These are phyloP conservation scores for Ocimum tenuiflorum DNA, from an alignment of 257 asterid genomes.

Conservation along the genomic window DNA sequence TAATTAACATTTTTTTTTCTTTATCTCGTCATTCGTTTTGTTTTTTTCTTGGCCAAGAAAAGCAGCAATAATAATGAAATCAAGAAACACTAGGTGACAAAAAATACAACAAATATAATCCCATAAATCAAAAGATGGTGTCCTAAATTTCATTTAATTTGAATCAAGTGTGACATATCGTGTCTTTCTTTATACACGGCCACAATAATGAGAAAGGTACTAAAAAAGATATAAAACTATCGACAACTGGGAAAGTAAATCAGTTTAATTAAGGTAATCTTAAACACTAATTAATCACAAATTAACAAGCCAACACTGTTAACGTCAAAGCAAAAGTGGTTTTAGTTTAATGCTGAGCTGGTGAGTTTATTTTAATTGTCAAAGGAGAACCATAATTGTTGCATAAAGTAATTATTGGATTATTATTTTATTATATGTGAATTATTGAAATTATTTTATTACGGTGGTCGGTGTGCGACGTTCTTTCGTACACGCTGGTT, in stretches of 20 bases:
- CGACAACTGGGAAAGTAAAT: slow-evolving; percentile 1
- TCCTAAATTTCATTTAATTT: slow-evolving; percentile 6
- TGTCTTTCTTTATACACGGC: not conserved
- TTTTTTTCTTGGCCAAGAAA: not conserved
- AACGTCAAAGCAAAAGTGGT: not conserved
- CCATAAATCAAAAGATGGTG: slow-evolving; percentile 4
- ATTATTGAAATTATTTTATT: not conserved
- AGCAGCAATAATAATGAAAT: not conserved
- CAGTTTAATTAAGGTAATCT: slow-evolving; percentile 1
- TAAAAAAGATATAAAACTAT: not conserved
- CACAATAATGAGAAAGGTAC: slow-evolving; percentile 4
- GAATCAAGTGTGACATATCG: slow-evolving; percentile 15
- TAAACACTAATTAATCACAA: slow-evolving; percentile 6
- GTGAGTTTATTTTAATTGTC: not conserved
- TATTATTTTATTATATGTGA: not conserved
- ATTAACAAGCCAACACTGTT: slow-evolving; percentile 7
- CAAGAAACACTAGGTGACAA: slow-evolving; percentile 1
- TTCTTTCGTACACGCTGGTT: slow-evolving; percentile 19
- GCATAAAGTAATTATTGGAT: slow-evolving; percentile 4
- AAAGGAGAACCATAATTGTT: not conserved
- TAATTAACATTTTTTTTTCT: not conserved
- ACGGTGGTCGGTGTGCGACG: slow-evolving; percentile 24
- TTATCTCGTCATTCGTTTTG: not conserved
- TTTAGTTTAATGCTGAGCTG: slow-evolving; percentile 14
- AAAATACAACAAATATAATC: not conserved